Evolutionary conservation across 2,329 filamentous ascomycete genomes (phyloP), one percentile per base, ranked within the genome.

Genomic region (Alternaria dauci): DNA sequence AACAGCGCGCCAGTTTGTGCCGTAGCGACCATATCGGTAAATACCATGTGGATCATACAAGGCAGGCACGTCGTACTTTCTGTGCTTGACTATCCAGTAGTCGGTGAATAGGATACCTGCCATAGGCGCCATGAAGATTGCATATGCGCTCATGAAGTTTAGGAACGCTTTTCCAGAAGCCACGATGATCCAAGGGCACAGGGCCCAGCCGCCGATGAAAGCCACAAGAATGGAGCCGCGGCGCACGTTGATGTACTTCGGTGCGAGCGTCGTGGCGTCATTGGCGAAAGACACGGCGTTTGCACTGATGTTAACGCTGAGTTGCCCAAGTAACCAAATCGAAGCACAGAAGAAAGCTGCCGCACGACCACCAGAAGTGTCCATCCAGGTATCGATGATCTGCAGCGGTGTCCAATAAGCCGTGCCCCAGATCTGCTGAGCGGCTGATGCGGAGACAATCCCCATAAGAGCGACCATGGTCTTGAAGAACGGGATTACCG

Each of bases 1-100:
- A 12, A 64, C 43, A 6, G 69, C 69, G 1, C 67, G 59, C 67
- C 69, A 71, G 50, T 73, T 73, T 23, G 50, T 64, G 18, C 70
- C 70, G 30, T 59, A 60, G 25, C 56, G 54, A 26, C 41, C 41
- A 34, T 70, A 71, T 23, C 60, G 46, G 47, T 73, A 71, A 18
- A 48, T 56, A 8, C 62, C 62, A 16, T 23, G 51, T 12, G 60
- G 32, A 16, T 36, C 32, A 16, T 36, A 36, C 32, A 75, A 57
- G 3, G 61, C 62, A 1, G 68, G 32, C 5, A 36, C 32, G 32
- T 36, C 14, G 32, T 36, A 36, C 23, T 58, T 59, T 16, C 65
- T 46, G 6, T 54, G 52, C 28, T 69, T 69, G 12, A 73, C 61
- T 9, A 74, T 32, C 65, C 67, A 74, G 55, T 63, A 72, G 50